A percentile compares a stretch with the other conserved stretches of the same genome.
Conservation (phyloP, 1,284 basidiomycete species). For the Sporisorium iseilematis-ciliati region DNA sequence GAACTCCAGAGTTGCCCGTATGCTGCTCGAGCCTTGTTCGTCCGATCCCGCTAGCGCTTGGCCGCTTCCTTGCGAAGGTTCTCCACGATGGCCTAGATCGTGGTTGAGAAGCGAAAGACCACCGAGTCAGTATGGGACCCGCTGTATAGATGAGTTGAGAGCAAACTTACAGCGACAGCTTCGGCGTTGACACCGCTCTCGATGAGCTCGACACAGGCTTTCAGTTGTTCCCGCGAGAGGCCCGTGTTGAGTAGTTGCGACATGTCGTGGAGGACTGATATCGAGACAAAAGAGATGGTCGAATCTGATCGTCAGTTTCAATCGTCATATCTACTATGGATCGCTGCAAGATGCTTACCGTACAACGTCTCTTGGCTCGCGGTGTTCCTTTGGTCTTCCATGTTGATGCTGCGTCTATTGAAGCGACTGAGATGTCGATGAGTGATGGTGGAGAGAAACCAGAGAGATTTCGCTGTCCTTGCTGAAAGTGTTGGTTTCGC, state of each 20-base stretch:
- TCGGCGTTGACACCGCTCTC: conserved; percentile 87
- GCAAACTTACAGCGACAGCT: conserved; percentile 79
- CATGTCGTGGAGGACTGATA: conserved; percentile 83
- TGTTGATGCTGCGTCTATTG: not conserved
- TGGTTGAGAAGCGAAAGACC: not conserved
- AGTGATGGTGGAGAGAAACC: conserved; percentile 11
- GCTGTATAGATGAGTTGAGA: not conserved
- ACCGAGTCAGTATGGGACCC: not conserved
- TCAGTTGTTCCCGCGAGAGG: conserved; percentile 83
- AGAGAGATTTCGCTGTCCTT: not conserved
- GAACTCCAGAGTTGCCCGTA: not conserved
- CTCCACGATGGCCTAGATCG: conserved; percentile 32
- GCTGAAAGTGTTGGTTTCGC: conserved; percentile 26
- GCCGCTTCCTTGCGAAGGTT: conserved; percentile 48
- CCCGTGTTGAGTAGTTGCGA: conserved; percentile 84
- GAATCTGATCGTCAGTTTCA: conserved; percentile 71
- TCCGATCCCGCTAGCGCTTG: conserved; percentile 12
- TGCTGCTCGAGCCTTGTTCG: not conserved
- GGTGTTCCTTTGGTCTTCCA: conserved; percentile 36
- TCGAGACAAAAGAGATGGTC: conserved; percentile 74
- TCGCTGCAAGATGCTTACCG: conserved; percentile 48
- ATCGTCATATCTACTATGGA: not conserved
- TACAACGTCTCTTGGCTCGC: conserved; percentile 37
- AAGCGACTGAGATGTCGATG: not conserved
- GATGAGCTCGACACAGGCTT: conserved; percentile 84